Conservation (phyloP, 2,329 filamentous ascomycete species). For the Colletotrichum paranaense region DNA sequence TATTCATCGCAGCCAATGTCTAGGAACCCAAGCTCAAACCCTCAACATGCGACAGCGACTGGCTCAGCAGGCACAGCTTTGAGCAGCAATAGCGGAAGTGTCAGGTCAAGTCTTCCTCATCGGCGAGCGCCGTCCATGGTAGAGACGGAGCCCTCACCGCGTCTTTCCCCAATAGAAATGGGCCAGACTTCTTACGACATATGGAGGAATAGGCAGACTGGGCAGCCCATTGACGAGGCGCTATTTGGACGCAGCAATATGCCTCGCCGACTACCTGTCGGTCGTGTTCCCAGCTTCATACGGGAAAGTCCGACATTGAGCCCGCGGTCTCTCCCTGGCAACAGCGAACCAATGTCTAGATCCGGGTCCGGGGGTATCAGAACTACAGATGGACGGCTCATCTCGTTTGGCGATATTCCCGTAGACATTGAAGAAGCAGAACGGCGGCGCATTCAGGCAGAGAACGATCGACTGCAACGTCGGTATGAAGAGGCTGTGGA, state of each 20-base stretch:
- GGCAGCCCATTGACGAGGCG: slow-evolving; percentile 2
- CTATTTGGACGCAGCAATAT: slow-evolving; percentile 20
- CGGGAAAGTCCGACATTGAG: slow-evolving; percentile 15
- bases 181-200: slow-evolving; percentile 43
- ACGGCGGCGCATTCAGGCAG: neutral
- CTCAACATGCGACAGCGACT: slow-evolving; percentile 8
- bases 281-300: slow-evolving; percentile 14
- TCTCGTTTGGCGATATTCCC: slow-evolving; percentile 28
- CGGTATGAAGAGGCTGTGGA: slow-evolving; percentile 10
- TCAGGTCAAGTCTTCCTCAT: slow-evolving; percentile 40
- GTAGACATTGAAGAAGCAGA: slow-evolving; percentile 19
- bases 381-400: slow-evolving; percentile 19
- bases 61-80: slow-evolving; percentile 16
- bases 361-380: slow-evolving; percentile 34
- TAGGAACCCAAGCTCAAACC: slow-evolving; percentile 52
- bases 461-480: slow-evolving; percentile 3
- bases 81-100: slow-evolving; percentile 38
- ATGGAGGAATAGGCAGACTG: slow-evolving; percentile 39
- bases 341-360: slow-evolving; percentile 22
- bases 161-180: slow-evolving; percentile 44
- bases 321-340: neutral
- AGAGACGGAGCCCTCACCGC: slow-evolving; percentile 57
- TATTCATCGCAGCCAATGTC: slow-evolving; percentile 64
- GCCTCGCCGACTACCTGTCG: slow-evolving; percentile 5
- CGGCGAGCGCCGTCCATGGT: slow-evolving; percentile 51